These are phyloP conservation scores for Rhizopus microsporus DNA, from an alignment of 371 early-diverging fungal species.

Conservation along the genomic window DNA sequence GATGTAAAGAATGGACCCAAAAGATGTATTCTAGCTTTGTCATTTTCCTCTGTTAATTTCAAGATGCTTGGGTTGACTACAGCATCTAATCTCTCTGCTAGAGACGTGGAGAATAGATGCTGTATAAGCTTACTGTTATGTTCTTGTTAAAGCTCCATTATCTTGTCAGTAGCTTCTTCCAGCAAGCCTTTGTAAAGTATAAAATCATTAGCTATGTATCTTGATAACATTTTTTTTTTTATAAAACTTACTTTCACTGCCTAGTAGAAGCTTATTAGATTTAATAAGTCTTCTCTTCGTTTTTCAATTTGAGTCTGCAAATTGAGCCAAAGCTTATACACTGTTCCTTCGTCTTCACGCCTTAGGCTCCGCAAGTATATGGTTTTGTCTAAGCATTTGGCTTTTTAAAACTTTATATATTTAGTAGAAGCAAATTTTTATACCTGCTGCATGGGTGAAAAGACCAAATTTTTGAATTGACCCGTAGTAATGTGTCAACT, in stretches of 20 bases:
- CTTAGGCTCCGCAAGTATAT: slow-evolving; percentile 6
- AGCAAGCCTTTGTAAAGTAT: slow-evolving; percentile 14
- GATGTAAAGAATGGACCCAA: slow-evolving; percentile 10
- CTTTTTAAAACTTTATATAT: slow-evolving; percentile 1
- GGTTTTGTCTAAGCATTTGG: slow-evolving; percentile 10
- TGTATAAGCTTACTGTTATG: slow-evolving; percentile 14
- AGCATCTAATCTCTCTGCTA: slow-evolving; percentile 9
- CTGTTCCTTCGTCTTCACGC: slow-evolving; percentile 4
- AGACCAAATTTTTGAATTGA: slow-evolving; percentile 1
- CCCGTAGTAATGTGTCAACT: neutral
- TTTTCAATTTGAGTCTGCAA: slow-evolving; percentile 10
- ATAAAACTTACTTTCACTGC: slow-evolving; percentile 10
- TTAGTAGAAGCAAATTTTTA: slow-evolving; percentile 2
- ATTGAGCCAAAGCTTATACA: slow-evolving; percentile 10
- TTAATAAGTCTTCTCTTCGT: slow-evolving; percentile 5
- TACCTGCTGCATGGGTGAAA: neutral
- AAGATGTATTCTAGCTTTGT: slow-evolving; percentile 12
- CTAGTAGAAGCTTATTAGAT: slow-evolving; percentile 15
- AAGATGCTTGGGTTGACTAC: slow-evolving; percentile 7
- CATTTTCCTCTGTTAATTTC: slow-evolving; percentile 11
- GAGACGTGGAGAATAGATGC: slow-evolving; percentile 12
- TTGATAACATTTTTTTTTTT: slow-evolving; percentile 13
- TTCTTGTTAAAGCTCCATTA: slow-evolving; percentile 13
- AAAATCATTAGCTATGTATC: slow-evolving; percentile 10
- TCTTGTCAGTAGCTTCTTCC: slow-evolving; percentile 10